A percentile compares a stretch with the other conserved stretches of the same genome.
These are phyloP conservation scores for Phyllosticta capitalensis DNA, from an alignment of 2,329 filamentous ascomycete species.

Conservation along the genomic window DNA sequence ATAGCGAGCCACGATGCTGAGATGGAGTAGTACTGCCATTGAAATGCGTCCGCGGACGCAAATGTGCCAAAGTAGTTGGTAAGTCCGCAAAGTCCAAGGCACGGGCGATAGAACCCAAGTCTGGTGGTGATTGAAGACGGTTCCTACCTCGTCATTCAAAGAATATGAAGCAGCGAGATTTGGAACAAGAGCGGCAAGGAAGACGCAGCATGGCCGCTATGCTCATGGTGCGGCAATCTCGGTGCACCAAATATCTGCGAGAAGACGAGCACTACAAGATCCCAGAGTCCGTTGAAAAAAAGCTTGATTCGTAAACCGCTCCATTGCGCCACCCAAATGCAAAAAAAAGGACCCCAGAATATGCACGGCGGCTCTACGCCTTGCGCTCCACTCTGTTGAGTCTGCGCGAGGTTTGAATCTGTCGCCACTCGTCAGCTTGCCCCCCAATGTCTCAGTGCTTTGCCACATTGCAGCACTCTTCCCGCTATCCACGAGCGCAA, in stretches of 20 bases:
- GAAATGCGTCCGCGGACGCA: no score
- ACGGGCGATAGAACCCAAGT: no score
- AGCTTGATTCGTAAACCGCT: neutral
- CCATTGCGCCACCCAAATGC: slow-evolving; percentile 8
- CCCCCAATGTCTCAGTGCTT: slow-evolving; percentile 15
- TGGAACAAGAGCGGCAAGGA: no score
- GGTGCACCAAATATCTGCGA: neutral
- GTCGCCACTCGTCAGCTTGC: slow-evolving; percentile 13
- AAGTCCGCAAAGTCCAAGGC: no score
- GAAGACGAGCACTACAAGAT: neutral
- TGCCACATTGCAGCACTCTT: neutral
- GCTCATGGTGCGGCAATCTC: neutral
- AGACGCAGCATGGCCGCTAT: no score
- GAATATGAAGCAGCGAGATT: no score
- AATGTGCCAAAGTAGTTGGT: no score
- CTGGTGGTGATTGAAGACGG: no score
- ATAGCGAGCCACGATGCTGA: no score
- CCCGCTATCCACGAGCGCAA: neutral
- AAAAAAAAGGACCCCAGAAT: neutral
- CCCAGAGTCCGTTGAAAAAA: neutral
- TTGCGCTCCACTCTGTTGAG: slow-evolving; percentile 51
- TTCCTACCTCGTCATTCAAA: no score
- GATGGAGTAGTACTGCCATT: no score
- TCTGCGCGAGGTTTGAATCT: slow-evolving; percentile 50
- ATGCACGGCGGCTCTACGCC: slow-evolving; percentile 16